These are phyloP conservation scores for Lepidopterella palustris DNA, from an alignment of 495 filamentous ascomycete genomes.

Conservation along the genomic window DNA sequence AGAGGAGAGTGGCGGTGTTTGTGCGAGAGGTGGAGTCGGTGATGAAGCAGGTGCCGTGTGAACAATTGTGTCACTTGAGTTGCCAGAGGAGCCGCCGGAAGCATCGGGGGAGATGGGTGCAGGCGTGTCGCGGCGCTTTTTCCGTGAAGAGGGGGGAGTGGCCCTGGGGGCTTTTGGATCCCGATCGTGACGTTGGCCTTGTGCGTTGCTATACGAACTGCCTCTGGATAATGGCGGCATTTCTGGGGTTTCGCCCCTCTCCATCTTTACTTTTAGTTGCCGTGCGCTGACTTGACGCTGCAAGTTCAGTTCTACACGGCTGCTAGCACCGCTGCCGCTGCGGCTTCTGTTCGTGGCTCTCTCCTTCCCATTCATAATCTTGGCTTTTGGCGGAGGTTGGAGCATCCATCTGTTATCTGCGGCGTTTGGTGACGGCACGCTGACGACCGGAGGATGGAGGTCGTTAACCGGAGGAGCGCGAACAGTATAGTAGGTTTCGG, in stretches of 20 bases:
- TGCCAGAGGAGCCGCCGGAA: constrained; percentile 10
- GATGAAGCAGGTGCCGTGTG: background rate
- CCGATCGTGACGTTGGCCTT: constrained; percentile 29
- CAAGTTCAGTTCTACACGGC: constrained; percentile 31
- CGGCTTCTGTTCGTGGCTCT: constrained; percentile 45
- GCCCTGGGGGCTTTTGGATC: constrained; percentile 14
- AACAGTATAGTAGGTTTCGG: constrained; percentile 56
- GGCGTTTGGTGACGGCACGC: constrained; percentile 57
- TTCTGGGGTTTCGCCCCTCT: constrained; percentile 34
- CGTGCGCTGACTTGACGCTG: constrained; percentile 39
- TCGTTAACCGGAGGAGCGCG: constrained; percentile 71
- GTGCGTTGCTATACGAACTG: constrained; percentile 20
- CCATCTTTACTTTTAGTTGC: constrained; percentile 31
- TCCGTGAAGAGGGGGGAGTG: constrained; percentile 11
- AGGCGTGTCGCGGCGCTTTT: constrained; percentile 19
- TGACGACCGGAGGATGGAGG: constrained; percentile 78
- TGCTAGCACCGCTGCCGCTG: constrained; percentile 44
- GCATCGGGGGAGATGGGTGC: background rate
- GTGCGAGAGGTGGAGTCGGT: too few relatives aligned
- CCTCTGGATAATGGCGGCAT: constrained; percentile 24
- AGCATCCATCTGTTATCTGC: constrained; percentile 83
- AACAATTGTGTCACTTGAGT: constrained; percentile 19
- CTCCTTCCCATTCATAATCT: constrained; percentile 79
- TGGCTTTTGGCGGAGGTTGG: constrained; percentile 76
- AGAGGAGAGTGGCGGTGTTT: background rate